Conservation (phyloP, 78 protist species). For the Monocercomonoides exilis region DNA sequence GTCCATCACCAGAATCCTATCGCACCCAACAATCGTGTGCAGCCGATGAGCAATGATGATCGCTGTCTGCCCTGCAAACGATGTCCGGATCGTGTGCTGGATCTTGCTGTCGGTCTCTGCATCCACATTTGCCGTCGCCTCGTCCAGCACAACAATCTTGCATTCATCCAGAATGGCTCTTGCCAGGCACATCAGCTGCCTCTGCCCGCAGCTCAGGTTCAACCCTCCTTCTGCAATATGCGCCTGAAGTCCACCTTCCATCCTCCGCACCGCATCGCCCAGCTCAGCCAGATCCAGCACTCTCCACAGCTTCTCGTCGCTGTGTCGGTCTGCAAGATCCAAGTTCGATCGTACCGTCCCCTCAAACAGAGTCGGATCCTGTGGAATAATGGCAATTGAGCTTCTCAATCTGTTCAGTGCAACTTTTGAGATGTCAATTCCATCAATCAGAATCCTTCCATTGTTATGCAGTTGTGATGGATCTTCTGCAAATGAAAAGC, state of each 20-base stretch:
- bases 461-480: slow-evolving; percentile 42
- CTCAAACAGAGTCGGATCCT: slow-evolving; percentile 44
- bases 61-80: too few relatives aligned
- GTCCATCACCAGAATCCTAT: slow-evolving; percentile 47
- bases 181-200: too few relatives aligned
- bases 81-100: too few relatives aligned
- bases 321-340: slow-evolving; percentile 7
- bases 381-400: slow-evolving; percentile 44
- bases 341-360: slow-evolving; percentile 56
- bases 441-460: too few relatives aligned
- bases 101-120: too few relatives aligned
- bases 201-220: slow-evolving; percentile 85
- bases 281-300: slow-evolving; percentile 41
- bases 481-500: too few relatives aligned
- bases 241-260: slow-evolving; percentile 15
- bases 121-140: too few relatives aligned
- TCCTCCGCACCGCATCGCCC: neutral
- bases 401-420: slow-evolving; percentile 37
- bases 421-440: slow-evolving; percentile 4
- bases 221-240: slow-evolving; percentile 42
- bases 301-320: slow-evolving; percentile 39
- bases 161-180: slow-evolving; percentile 81
- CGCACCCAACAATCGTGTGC: neutral
- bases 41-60: slow-evolving; percentile 66
- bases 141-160: slow-evolving; percentile 65